A percentile compares a stretch with the other conserved stretches of the same genome.
These are phyloP conservation scores for Gigaspora rosea DNA, from an alignment of 192 early-diverging fungal species.

Conservation along the genomic window DNA sequence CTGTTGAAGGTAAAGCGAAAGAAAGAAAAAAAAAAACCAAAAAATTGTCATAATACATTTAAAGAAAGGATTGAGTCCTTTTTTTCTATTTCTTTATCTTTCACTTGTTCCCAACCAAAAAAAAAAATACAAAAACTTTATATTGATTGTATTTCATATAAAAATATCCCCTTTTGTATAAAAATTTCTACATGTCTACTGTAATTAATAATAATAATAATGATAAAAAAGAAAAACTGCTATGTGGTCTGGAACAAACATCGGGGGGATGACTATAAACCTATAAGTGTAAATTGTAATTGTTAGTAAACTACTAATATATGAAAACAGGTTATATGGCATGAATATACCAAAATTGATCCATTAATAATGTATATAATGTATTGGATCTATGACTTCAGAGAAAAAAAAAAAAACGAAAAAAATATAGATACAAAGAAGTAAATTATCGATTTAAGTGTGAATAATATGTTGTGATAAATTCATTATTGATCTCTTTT, in stretches of 20 bases:
- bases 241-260: background rate
- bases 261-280: slow-evolving; percentile 13
- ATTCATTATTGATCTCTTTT: background rate
- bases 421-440: slow-evolving; percentile 29
- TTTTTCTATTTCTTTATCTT: slow-evolving; percentile 13
- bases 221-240: background rate
- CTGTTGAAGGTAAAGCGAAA: slow-evolving; percentile 4
- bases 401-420: background rate
- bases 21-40: slow-evolving; percentile 3
- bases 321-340: slow-evolving; percentile 11
- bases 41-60: background rate
- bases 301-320: background rate
- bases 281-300: background rate
- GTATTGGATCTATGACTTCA: slow-evolving; percentile 15
- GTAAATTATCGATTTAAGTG: background rate
- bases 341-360: slow-evolving; percentile 8
- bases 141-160: background rate
- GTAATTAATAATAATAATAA: slow-evolving; percentile 1
- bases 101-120: slow-evolving; percentile 16
- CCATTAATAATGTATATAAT: slow-evolving; percentile 4
- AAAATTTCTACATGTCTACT: slow-evolving; percentile 22
- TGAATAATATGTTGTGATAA: background rate
- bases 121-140: background rate
- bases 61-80: background rate
- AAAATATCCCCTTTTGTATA: slow-evolving; percentile 1